Percentiles rank a stretch among this genome's conserved stretches.
These are phyloP conservation scores for Daedalea quercina DNA, from an alignment of 768 basidiomycete species.

Conservation along the genomic window DNA sequence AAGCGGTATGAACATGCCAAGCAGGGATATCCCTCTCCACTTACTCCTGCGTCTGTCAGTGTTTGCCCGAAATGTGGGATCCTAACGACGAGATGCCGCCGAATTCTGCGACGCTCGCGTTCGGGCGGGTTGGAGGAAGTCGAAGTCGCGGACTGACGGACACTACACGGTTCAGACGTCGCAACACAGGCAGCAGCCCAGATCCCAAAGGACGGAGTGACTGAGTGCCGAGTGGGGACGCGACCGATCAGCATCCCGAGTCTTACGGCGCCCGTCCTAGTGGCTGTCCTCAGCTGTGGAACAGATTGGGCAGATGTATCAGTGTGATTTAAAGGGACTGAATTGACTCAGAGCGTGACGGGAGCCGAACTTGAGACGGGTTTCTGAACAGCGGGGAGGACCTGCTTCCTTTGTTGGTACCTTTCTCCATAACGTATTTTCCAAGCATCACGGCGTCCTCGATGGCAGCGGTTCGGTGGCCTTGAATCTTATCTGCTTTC, in stretches of 20 bases:
- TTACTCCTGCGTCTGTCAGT: background rate
- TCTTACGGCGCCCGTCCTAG: background rate
- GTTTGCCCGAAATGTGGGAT: background rate
- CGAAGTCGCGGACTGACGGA: background rate
- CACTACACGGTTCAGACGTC: background rate
- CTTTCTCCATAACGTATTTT: constrained; percentile 3
- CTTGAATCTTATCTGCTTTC: constrained; percentile 18
- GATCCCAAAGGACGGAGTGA: too few relatives aligned
- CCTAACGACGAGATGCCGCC: background rate
- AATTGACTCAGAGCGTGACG: background rate
- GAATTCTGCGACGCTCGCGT: background rate
- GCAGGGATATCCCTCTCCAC: background rate
- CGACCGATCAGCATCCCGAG: background rate
- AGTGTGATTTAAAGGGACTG: background rate
- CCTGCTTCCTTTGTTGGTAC: constrained; percentile 5
- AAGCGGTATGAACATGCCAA: background rate
- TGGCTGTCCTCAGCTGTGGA: background rate
- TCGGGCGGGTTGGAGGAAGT: background rate
- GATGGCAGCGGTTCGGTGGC: constrained; percentile 12
- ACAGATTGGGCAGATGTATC: background rate
- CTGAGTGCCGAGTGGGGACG: background rate
- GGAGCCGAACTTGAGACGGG: background rate
- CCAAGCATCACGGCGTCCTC: constrained; percentile 19
- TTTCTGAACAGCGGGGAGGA: background rate
- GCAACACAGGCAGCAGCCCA: too few relatives aligned